Base-by-base conservation (phyloP, 2,329 filamentous ascomycete species). In the Diaporthe sp. region DNA sequence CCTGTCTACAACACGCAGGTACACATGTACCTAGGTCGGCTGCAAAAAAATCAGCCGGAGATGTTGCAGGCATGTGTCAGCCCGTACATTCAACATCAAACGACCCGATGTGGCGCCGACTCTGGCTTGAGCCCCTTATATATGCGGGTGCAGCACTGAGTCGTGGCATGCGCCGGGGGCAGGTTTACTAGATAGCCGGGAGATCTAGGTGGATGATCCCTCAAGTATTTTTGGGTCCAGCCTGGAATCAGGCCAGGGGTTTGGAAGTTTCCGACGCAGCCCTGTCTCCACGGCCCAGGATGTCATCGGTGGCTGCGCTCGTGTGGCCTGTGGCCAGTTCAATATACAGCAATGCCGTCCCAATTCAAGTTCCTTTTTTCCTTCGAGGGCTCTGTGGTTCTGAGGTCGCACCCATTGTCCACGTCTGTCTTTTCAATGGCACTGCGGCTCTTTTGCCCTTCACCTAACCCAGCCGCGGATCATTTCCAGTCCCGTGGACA, bases 51-150 rank as follows among this genome's bases (percentile, higher is more conserved):
- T 55, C 46, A 55, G 49, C 31, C 34, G 65, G n/a, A 39, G 28
- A 42, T 69, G 49, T 69, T 69, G 65, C 65, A 55, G 49, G 65
- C 49, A 68, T 68, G 65, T 55, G 65, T 55, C 34, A 69, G 49
- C n/a, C 65, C n/a, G 49, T 39, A 55, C 44, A 55, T 69, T 69
- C 65, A 69, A 69, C 37, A 69, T 69, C 65, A 69, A 69, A 69
- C 65, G 49, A 9, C 46, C 65, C 49, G 49, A 55, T 69, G 49
- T 69, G 65, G 65, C 49, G 49, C 49, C 46, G 49, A 25, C 7
- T 49, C 31, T 55, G 65, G 34, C 15, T 28, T 51, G 49, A 28
- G 65, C 34, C 65, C 65, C 49, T 55, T n/a, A 55, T 42, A 69
- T 69, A 28, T 68, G 65, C 65, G 9, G 34, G n/a, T 19, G 8